Base-by-base conservation (phyloP, 1,284 basidiomycete species). In the Rhodotorula sp. region DNA sequence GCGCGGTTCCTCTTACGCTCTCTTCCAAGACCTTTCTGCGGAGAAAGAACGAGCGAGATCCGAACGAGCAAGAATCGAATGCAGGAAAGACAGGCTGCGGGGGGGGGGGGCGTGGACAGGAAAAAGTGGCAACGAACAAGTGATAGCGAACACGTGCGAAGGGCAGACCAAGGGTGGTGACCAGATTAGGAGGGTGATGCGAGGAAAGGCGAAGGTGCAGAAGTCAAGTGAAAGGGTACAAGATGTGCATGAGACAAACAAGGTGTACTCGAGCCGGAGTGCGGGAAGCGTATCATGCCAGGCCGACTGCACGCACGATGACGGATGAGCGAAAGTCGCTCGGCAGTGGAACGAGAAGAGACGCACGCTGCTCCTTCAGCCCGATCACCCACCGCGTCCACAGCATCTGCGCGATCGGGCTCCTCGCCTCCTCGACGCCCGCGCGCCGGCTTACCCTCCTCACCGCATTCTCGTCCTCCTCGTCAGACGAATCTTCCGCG, bases 311-410 rank as follows among this genome's bases (percentile, higher is more conserved):
- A 25, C 13, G 12, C 3, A 44, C 13, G 10, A 10, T 58, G 44
- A 58, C 23, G 14, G 19, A 5, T 7, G 42, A 2, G 8, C 13
- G 16, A 14, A 1, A 16, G 9, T 19, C 17, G 25, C 14, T 4
- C 4, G 8, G 1, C 8, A 48, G 25, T 1, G 57, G 63, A 54
- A 57, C 1, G 27, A 50, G 41, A 12, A 1, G 46, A 27, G 48
- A 72, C 74, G 59, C 56, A 76, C 74, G 67, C 44, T 74, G 73
- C 55, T 76, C 74, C 44, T 88, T 89, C 66, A 97, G 82, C 3
- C 93, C 93, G 79, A 97, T 92, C 42, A 97, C 84, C 95, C 95
- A 98, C 60, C 96, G 88, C 85, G 95, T 90, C 81, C 97, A 98
- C 44, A 98, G 84, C 74, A 98, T 85, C 80, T 97, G 94, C 25